Base-by-base conservation (phyloP, 2,329 filamentous ascomycete species). In the Stachybotrys chartarum region DNA sequence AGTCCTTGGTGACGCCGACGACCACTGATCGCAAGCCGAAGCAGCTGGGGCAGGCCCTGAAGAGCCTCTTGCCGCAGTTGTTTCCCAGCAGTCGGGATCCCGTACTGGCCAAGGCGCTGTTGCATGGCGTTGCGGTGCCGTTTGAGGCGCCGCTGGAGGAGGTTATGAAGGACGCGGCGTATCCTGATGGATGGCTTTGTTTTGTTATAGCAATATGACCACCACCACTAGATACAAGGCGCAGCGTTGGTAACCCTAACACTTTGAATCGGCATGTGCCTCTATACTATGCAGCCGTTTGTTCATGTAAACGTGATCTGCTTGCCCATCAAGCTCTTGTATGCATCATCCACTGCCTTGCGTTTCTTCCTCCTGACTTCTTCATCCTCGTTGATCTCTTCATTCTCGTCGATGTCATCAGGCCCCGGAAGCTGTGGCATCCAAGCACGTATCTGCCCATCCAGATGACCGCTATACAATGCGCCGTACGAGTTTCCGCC, bases 111-210 rank as follows among this genome's bases (percentile, higher is more conserved):
- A 86, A 88, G 56, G 88, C 89, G 2, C 80, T 97, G 7, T 72
- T 97, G 64, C 94, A 99, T 73, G 94, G 94, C 1, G 90, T 86
- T 1, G 80, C 85, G 1, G 82, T 96, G 56, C 93, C 94, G 1
- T 88, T 97, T 75, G 74, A 77, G 57, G 88, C 91, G 1, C 86
- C 86, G 30, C 71, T 99, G 17, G 88, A 91, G 65, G 93, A 97
- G 50, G 70, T 99, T 56, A 88, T 94, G 73, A 81, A 85, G 55
- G 87, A 88, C 65, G 88, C 89, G 5, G 85, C 90, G 1, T 97
- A 97, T 75, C 85, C 91, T 0, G 94, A 99, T 72, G 94, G 94
- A 0, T 99, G 92, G 87, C 71, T 96, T 30, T 90, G 91, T 70
- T 72, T 97, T 47, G 88, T 91, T 53, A 82, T 97, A 6, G 80